These are phyloP conservation scores for Rhynchosporium graminicola DNA, from an alignment of 2,329 filamentous ascomycete genomes.

Conservation along the genomic window DNA sequence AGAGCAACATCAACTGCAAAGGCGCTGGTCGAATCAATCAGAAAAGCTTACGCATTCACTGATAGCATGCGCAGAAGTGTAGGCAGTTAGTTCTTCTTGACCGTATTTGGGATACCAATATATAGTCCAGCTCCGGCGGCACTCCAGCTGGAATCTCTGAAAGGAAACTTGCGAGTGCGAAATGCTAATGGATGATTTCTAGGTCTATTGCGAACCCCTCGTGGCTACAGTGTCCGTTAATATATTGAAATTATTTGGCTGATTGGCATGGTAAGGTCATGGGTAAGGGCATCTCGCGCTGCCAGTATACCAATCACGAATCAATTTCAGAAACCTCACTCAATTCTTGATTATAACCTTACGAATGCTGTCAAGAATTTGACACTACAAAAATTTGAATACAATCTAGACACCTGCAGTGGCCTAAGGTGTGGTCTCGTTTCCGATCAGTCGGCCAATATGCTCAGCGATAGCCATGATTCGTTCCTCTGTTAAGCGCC, in stretches of 20 bases:
- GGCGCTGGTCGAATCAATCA: background rate
- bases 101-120: background rate
- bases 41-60: background rate
- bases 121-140: background rate
- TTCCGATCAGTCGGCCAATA: slow-evolving; percentile 41
- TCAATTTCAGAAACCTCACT: background rate
- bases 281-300: too few relatives aligned
- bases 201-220: too few relatives aligned
- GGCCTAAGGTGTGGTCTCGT: slow-evolving; percentile 30
- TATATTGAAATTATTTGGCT: too few relatives aligned
- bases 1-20: background rate
- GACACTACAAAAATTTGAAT: too few relatives aligned
- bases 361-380: background rate
- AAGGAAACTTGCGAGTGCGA: too few relatives aligned
- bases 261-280: too few relatives aligned
- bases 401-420: background rate
- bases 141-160: too few relatives aligned
- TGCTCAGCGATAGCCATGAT: slow-evolving; percentile 42
- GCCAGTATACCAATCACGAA: too few relatives aligned
- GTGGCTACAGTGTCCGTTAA: too few relatives aligned
- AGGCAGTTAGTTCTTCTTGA: background rate
- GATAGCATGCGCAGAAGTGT: background rate
- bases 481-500: slow-evolving; percentile 36
- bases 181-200: too few relatives aligned
- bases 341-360: background rate